phyloP scores from a whole-genome alignment of 805 yeast species.

The Schizosaccharomyces japonicus region DNA sequence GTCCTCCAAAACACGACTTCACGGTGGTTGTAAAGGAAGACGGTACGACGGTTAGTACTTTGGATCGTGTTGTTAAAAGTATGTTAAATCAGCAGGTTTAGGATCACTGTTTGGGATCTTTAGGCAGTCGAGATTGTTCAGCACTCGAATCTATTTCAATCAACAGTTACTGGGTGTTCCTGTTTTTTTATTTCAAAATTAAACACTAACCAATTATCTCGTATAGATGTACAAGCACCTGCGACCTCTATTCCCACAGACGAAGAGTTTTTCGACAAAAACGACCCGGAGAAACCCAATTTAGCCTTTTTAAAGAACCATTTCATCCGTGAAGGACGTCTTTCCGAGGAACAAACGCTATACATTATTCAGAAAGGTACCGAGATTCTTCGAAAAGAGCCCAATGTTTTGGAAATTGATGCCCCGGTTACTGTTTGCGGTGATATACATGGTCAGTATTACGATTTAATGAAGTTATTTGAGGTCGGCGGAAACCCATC shows the following conservation, averaged over 20 bases:
- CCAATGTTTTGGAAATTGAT: slow-evolving; percentile 55
- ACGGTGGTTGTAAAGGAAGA: slow-evolving; percentile 30
- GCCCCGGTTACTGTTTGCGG: slow-evolving; percentile 91
- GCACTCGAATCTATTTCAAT: too few species aligned
- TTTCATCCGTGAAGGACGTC: slow-evolving; percentile 58
- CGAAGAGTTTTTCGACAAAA: slow-evolving; percentile 39
- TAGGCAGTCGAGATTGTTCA: too few species aligned
- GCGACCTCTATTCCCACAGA: slow-evolving; percentile 42
- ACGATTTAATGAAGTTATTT: slow-evolving; percentile 67
- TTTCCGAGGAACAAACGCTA: slow-evolving; percentile 45
- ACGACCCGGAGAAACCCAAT: slow-evolving; percentile 33
- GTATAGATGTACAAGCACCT: slow-evolving; percentile 34
- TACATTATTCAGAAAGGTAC: slow-evolving; percentile 45
- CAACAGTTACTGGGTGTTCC: too few species aligned
- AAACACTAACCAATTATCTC: neutral
- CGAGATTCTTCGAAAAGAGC: slow-evolving; percentile 37
- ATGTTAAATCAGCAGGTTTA: neutral
- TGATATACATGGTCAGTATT: slow-evolving; percentile 90
- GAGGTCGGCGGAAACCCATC: slow-evolving; percentile 84
- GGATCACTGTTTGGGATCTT: too few species aligned
- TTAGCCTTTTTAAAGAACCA: slow-evolving; percentile 47
- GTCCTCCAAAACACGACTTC: slow-evolving; percentile 18
- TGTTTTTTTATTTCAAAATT: neutral
- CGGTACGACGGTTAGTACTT: slow-evolving; percentile 32
- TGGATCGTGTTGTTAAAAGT: slow-evolving; percentile 28